Evolutionary conservation across 768 basidiomycete genomes (phyloP), one percentile per base, ranked within the genome.

Genomic region (Tulasnella sp.): DNA sequence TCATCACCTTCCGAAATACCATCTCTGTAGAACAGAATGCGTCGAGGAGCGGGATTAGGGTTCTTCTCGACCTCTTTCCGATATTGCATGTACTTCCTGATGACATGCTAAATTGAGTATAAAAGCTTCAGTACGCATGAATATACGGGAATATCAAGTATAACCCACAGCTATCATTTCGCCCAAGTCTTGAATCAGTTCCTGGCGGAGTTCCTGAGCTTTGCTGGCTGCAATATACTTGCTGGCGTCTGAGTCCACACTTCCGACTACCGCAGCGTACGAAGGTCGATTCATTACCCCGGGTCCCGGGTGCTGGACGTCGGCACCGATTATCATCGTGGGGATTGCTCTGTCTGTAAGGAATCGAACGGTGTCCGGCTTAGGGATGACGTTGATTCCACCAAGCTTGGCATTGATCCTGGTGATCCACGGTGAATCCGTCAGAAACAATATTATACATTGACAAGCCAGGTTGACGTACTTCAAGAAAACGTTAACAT

Each of bases 271-370:
- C 7, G 92, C 86, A 0, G 93, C 91, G 81, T 92, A 94, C 0
- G 93, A 94, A 0, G 93, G 93, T 3, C 90, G 88, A 22, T 89
- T 91, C n/a, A 87, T 88, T 0, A 91, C 87, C 11, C 92, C 92
- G 25, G 93, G 92, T 8, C 92, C 87, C 11, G 93, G 93, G 79
- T 94, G 93, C 1, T 40, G 37, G 25, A 71, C 39, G 19, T 71
- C 67, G 0, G 64, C 58, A 6, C 92, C 93, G 87, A 94, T 90
- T 68, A 94, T 88, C 8, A 94, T 88, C 0, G 93, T 93, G 1
- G 93, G 93, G 79, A 89, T 88, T 34, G 87, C 85, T 0, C 89
- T 88, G 80, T 94, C 92, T 0, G 89, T 88, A 11, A 94, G 84
- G 11, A 88, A 86, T 0, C 87, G 85, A 1, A 91, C 90, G 0